Evolutionary conservation across 345 rosid species (phyloP).

Genomic region (Rhodamnia rubescens): DNA sequence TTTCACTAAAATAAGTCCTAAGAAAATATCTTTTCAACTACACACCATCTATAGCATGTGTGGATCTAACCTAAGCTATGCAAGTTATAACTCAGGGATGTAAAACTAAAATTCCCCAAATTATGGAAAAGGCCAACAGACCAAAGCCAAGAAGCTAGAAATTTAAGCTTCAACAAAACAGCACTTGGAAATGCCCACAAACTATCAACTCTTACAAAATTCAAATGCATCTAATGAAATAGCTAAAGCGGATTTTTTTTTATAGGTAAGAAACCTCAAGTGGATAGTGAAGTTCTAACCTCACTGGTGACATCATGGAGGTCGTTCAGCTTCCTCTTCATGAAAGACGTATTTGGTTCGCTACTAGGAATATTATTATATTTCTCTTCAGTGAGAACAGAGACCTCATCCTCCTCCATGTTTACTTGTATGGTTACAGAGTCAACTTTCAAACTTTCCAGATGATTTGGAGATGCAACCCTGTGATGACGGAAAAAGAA

Average conservation of each 20-base stretch:
- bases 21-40: neutral
- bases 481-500: neutral
- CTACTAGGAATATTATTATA: neutral
- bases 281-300: neutral
- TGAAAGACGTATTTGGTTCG: conserved; percentile 1
- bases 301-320: neutral
- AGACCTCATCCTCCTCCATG: conserved; percentile 10
- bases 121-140: too few relatives aligned
- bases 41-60: neutral
- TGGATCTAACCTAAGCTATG: neutral
- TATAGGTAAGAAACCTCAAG: neutral
- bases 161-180: neutral
- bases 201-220: neutral
- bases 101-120: too few relatives aligned
- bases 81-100: too few relatives aligned
- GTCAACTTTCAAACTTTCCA: neutral
- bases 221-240: neutral
- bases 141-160: neutral
- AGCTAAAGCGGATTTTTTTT: neutral
- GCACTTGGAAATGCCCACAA: neutral
- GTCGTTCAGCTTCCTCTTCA: conserved; percentile 5
- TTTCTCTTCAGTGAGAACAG: neutral
- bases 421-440: neutral
- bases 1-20: neutral
- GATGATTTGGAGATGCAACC: neutral